phyloP scores from a whole-genome alignment of 352 stramenopile genomes.

The Pythium rhizo-oryzae region DNA sequence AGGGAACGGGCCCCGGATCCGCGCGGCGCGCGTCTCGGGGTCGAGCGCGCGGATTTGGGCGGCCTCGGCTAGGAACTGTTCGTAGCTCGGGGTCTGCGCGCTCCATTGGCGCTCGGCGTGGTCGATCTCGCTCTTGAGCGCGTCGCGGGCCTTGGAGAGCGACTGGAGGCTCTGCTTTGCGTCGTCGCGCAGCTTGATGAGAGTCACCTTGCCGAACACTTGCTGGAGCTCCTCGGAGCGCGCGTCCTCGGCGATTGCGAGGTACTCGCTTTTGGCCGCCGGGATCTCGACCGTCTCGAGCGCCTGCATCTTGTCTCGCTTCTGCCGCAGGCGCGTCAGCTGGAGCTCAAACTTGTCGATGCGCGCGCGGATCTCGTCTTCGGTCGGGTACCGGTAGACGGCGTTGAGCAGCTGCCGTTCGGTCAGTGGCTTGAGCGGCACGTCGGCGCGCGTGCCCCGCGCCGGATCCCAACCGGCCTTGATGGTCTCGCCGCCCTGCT shows the following conservation, averaged over 20 bases:
- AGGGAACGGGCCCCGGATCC: conserved; percentile 66
- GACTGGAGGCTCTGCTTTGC: conserved; percentile 57
- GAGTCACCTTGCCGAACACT: conserved; percentile 58
- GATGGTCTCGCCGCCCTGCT: conserved; percentile 60
- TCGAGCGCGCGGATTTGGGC: conserved; percentile 51
- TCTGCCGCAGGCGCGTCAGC: conserved; percentile 44
- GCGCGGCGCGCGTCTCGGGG: conserved; percentile 30
- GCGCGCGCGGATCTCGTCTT: conserved; percentile 57
- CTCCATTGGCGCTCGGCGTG: conserved; percentile 49
- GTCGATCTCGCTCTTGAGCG: conserved; percentile 48
- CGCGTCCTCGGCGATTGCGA: conserved; percentile 71
- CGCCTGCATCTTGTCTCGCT: conserved; percentile 38
- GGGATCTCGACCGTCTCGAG: conserved; percentile 61
- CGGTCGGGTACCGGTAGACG: conserved; percentile 70
- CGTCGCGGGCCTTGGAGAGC: conserved; percentile 54
- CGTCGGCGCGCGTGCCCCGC: conserved; percentile 40
- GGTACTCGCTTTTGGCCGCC: conserved; percentile 73
- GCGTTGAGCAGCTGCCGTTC: conserved; percentile 64
- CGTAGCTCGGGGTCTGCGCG: conserved; percentile 51
- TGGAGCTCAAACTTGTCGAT: conserved; percentile 70
- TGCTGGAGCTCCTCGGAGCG: conserved; percentile 67
- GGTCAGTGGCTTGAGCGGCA: conserved; percentile 60
- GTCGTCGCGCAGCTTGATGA: conserved; percentile 67
- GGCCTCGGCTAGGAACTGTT: conserved; percentile 66
- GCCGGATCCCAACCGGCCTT: conserved; percentile 66